Base-by-base conservation (phyloP, 441 rosid genomes). In the Breynia disticha region DNA sequence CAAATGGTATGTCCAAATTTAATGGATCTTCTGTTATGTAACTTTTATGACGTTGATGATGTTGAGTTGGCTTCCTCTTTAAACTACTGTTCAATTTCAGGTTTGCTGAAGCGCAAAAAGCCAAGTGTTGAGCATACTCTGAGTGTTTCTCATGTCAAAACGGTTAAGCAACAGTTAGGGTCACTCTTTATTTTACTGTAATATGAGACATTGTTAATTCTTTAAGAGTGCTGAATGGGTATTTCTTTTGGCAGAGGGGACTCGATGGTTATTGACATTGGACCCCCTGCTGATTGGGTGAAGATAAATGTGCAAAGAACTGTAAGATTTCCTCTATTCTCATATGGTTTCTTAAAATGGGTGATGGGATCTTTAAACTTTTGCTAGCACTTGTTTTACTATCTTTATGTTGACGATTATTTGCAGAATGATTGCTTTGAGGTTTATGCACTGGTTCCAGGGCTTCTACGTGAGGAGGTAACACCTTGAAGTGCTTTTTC, bases 271-370 rank as follows among this genome's bases (percentile, higher is more conserved):
- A 54, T 78, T 44, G 90, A 83, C 62, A 64, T 76, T 42, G 90
- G 90, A 56, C 81, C 82, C 41, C 81, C 84, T 12, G 86, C 90
- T 53, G 86, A 83, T 48, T 83, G 86, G 90, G 86, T 83, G 65
- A 83, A 83, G 72, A 66, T 83, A 59, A 80, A 83, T 21, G 86
- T 83, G 59, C 81, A 78, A 48, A 76, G 64, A 66, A 71, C 75
- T 59, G 86, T 83, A 61, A 74, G 84, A 59, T 57, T 59, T 62
- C 67, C 18, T 57, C 39, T 20, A 4, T 24, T 19, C 46, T 39
- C 48, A 4, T 48, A 43, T 38, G 24, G 17, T 37, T 54, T 16
- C 22, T 42, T 20, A 19, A 19, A 54, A 46, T 7, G 14, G 50
- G 16, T 1, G 19, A 11, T 16, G 49, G 54, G 14, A 24, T 44